A percentile compares a stretch with the other conserved stretches of the same genome.
These are phyloP conservation scores for Trametes punicea DNA, from an alignment of 768 basidiomycete species.

Conservation along the genomic window DNA sequence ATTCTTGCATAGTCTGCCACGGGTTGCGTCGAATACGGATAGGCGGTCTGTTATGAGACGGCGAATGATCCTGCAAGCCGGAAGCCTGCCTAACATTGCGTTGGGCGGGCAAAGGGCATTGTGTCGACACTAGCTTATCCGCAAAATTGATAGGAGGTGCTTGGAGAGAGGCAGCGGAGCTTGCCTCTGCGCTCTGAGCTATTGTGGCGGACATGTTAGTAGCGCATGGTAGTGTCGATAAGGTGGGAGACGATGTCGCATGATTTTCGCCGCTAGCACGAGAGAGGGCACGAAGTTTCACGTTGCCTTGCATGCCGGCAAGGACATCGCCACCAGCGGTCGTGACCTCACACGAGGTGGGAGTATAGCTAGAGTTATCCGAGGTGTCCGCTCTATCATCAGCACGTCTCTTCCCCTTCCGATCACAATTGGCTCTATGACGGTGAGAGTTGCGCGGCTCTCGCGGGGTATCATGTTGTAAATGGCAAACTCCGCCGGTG, in stretches of 20 bases:
- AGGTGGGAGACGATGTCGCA: not conserved
- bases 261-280: not conserved
- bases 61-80: not conserved
- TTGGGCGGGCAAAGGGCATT: not conserved
- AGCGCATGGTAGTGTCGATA: slow-evolving; percentile 1
- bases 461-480: not conserved
- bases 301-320: slow-evolving; percentile 12
- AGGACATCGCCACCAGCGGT: not conserved
- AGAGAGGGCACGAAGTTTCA: not conserved
- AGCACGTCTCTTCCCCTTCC: slow-evolving; percentile 17
- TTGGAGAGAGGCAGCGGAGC: not conserved
- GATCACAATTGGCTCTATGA: not conserved
- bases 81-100: not conserved
- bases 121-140: not conserved
- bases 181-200: not conserved
- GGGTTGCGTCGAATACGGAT: slow-evolving; percentile 12
- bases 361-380: not conserved
- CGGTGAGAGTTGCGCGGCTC: not conserved
- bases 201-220: not conserved
- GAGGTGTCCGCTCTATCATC: slow-evolving; percentile 8
- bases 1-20: slow-evolving; percentile 16
- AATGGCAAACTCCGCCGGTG: not conserved
- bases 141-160: not conserved
- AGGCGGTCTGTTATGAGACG: not conserved
- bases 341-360: not conserved